Evolutionary conservation across 106 monocot genomes (phyloP).

Genomic region (Dendrobium officinale): DNA sequence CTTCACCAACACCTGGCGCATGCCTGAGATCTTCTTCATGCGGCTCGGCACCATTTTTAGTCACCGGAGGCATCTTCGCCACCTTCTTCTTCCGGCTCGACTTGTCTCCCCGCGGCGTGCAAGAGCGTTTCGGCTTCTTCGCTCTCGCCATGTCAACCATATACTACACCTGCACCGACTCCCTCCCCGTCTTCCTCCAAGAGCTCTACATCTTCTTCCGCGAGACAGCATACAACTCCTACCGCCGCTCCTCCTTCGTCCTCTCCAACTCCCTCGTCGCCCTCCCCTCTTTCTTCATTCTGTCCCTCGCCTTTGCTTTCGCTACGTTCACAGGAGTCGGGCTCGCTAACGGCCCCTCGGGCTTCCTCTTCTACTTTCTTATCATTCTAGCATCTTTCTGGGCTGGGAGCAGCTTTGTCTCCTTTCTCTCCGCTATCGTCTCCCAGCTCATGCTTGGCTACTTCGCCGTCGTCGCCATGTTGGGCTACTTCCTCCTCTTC

Average conservation of each 20-base stretch:
- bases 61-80: constrained; percentile 65
- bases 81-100: constrained; percentile 80
- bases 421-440: constrained; percentile 67
- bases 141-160: constrained; percentile 72
- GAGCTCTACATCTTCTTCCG: constrained; percentile 74
- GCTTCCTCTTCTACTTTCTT: constrained; percentile 50
- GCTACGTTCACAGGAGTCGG: constrained; percentile 67
- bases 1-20: constrained; percentile 41
- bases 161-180: constrained; percentile 74
- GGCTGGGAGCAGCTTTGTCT: constrained; percentile 70
- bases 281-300: constrained; percentile 45
- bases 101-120: constrained; percentile 50
- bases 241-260: constrained; percentile 73
- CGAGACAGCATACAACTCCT: constrained; percentile 78
- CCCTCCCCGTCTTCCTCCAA: constrained; percentile 77
- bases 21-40: constrained; percentile 42
- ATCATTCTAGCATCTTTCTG: constrained; percentile 66
- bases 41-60: constrained; percentile 28
- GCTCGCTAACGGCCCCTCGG: constrained; percentile 38
- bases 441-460: constrained; percentile 52
- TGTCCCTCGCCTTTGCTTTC: constrained; percentile 45
- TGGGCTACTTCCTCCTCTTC: constrained; percentile 81
- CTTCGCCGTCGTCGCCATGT: constrained; percentile 49
- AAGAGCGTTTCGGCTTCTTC: constrained; percentile 76
- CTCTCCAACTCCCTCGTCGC: constrained; percentile 52